Percentiles rank a stretch among this genome's conserved stretches.
Conservation (phyloP, 2,329 filamentous ascomycete species). For the Cladosporium oxysporum region DNA sequence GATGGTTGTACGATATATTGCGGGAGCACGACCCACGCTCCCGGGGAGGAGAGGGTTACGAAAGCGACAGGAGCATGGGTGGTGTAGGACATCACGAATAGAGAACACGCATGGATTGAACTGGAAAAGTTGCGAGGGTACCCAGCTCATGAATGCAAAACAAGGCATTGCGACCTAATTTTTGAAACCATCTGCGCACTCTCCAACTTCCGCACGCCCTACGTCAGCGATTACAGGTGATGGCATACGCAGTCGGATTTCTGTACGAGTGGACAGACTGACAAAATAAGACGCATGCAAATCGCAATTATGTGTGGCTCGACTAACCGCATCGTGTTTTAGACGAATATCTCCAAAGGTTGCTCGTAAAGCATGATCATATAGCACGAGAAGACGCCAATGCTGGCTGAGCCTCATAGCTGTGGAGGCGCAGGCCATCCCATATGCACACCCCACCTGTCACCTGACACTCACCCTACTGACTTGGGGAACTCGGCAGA, state of each 20-base stretch:
- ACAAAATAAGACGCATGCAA: background rate
- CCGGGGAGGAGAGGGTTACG: background rate
- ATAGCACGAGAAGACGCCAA: background rate
- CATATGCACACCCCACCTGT: constrained; percentile 7
- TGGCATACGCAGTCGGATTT: background rate
- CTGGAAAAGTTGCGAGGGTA: constrained; percentile 9
- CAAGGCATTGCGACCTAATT: background rate
- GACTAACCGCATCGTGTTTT: background rate
- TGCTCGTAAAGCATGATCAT: background rate
- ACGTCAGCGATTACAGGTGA: background rate
- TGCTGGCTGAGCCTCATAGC: background rate
- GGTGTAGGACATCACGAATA: background rate
- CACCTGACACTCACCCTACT: constrained; percentile 8
- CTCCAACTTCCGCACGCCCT: background rate
- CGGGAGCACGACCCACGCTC: background rate
- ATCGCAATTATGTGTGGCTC: background rate
- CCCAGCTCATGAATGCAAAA: constrained; percentile 10
- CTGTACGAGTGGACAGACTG: background rate
- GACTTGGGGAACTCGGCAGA: background rate
- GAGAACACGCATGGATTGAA: background rate
- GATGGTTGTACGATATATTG: constrained; percentile 12
- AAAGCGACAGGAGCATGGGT: background rate
- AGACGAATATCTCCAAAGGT: background rate
- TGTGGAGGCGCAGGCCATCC: constrained; percentile 10
- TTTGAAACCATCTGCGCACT: background rate